Base-by-base conservation (phyloP, 768 basidiomycete species). In the Trametes punicea region DNA sequence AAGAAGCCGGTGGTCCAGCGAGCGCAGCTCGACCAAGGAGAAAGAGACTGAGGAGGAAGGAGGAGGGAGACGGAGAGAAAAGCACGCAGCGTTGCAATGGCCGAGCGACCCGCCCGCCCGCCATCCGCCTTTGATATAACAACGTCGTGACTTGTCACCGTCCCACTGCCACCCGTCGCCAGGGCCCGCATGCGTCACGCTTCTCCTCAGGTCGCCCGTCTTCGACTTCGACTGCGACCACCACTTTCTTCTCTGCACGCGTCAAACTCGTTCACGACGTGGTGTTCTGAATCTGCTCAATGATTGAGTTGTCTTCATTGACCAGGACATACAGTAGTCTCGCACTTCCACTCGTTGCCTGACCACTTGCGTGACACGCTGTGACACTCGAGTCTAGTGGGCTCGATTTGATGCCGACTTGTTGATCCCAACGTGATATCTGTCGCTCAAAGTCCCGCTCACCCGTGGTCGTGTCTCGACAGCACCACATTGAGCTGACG, bases 21-120 rank as follows among this genome's bases (percentile, higher is more conserved):
- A 73, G 74, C 73, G 58, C 74, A 74, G 67, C 75, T 73, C 76
- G 71, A 71, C 63, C 68, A 65, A 70, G 65, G 62, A 61, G 62
- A 65, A 62, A 65, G 62, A 68, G 67, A 63, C 65, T 51, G 58
- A 60, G 69, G 64, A 59, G 64, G 65, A 33, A n/a, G 48, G 42
- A 44, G 50, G 51, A 46, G 30, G 48, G 56, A 50, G 55, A 53
- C 45, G 56, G 61, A 58, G 41, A 53, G 45, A 36, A 60, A 55
- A 50, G 57, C 60, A 64, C 63, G 50, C 54, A 61, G 57, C 57
- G 55, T 55, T 64, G n/a, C n/a, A n/a, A n/a, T n/a, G 55, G 58
- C 53, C 58, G 53, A 36, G 25, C 30, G 13, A 21, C 41, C 20
- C 7, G 3, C 18, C 41, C 27, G 4, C 29, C 33, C 52, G 23